phyloP scores from a whole-genome alignment of 2,329 filamentous ascomycete genomes.

The Neonectria ditissima region DNA sequence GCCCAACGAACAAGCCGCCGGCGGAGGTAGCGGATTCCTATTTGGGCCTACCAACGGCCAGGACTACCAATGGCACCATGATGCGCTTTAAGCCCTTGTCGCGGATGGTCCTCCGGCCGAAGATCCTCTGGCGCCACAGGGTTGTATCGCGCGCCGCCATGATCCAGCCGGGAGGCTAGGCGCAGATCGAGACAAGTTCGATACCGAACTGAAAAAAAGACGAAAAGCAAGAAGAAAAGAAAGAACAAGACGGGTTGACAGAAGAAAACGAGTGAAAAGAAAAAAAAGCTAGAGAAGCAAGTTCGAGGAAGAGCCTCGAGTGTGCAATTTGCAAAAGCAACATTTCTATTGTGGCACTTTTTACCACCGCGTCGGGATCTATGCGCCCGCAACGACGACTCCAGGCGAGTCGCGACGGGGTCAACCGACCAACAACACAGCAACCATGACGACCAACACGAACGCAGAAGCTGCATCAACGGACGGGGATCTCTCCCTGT shows the following conservation, averaged over 20 bases:
- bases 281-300: not conserved
- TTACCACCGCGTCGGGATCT: not conserved
- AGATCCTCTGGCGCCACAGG: constrained; percentile 26
- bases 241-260: not conserved
- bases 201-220: not conserved
- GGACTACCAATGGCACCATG: constrained; percentile 36
- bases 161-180: not conserved
- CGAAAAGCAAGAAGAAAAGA: constrained; percentile 7
- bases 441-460: constrained; percentile 20
- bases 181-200: constrained; percentile 4
- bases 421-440: constrained; percentile 3
- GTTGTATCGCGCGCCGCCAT: constrained; percentile 22
- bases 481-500: not conserved
- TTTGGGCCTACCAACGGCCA: constrained; percentile 31
- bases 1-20: constrained; percentile 11
- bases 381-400: constrained; percentile 13
- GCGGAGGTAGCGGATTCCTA: constrained; percentile 38
- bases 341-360: constrained; percentile 17
- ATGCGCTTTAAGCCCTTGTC: constrained; percentile 31
- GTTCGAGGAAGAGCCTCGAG: constrained; percentile 21
- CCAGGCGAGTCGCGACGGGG: not conserved
- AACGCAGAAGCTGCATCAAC: not conserved
- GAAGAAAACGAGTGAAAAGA: not conserved
- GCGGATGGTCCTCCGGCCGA: constrained; percentile 18
- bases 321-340: constrained; percentile 25